Percentiles rank a stretch among this genome's conserved stretches.
Evolutionary conservation across 2,329 filamentous ascomycete species (phyloP).

Genomic region (Monosporascus sp.): DNA sequence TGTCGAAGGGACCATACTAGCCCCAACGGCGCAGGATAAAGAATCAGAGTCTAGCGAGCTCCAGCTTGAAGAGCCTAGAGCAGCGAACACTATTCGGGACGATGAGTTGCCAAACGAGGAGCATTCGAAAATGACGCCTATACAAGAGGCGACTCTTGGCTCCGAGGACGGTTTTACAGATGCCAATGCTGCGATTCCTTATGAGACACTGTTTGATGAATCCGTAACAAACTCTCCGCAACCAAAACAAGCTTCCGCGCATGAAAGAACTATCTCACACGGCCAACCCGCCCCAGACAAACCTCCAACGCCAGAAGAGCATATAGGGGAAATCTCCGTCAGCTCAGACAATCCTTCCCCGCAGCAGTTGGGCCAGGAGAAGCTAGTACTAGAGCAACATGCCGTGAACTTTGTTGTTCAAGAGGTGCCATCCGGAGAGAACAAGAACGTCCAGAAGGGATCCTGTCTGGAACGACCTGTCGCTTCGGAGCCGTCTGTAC

Average conservation of each 20-base stretch:
- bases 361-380: neutral
- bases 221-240: neutral
- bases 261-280: neutral
- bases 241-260: neutral
- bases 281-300: neutral
- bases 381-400: neutral
- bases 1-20: no score
- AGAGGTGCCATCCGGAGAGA: neutral
- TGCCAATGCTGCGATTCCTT: no score
- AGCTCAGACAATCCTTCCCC: neutral
- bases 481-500: neutral
- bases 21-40: no score
- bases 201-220: no score
- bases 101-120: no score
- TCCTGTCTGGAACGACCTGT: neutral
- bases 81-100: no score
- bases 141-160: no score
- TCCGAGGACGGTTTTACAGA: no score
- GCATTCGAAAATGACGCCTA: no score
- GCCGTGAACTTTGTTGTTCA: neutral
- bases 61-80: no score
- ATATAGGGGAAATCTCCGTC: neutral
- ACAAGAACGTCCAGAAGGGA: neutral
- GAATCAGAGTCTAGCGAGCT: no score
- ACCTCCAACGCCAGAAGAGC: neutral